Percentiles rank a stretch among this genome's conserved stretches.
Evolutionary conservation across 1,284 basidiomycete species (phyloP).

Genomic region (Apiotrichum laibachii): DNA sequence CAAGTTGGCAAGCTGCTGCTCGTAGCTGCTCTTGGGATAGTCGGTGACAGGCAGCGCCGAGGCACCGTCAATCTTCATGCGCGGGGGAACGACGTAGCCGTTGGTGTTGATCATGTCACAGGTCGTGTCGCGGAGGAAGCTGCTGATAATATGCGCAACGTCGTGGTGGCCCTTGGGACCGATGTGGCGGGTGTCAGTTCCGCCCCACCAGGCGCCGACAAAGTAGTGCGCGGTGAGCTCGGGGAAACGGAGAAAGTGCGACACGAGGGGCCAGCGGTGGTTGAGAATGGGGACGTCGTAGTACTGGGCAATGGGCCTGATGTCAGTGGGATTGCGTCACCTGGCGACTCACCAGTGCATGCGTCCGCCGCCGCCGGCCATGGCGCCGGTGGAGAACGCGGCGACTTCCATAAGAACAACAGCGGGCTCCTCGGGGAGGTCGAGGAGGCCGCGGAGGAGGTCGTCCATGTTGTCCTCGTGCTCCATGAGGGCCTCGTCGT

Average conservation of each 20-base stretch:
- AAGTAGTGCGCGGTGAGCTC: slow-evolving; percentile 46
- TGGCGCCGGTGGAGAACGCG: slow-evolving; percentile 44
- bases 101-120: slow-evolving; percentile 36
- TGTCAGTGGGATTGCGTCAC: neutral
- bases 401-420: slow-evolving; percentile 46
- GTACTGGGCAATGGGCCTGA: slow-evolving; percentile 13
- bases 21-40: neutral
- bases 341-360: slow-evolving; percentile 41
- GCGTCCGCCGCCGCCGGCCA: slow-evolving; percentile 49
- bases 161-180: slow-evolving; percentile 47
- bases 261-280: slow-evolving; percentile 43
- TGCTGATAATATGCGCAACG: slow-evolving; percentile 38
- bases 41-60: neutral
- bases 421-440: slow-evolving; percentile 39
- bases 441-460: slow-evolving; percentile 45
- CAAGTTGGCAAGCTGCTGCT: slow-evolving; percentile 1
- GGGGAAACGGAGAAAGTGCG: slow-evolving; percentile 48
- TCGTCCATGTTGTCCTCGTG: slow-evolving; percentile 51
- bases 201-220: slow-evolving; percentile 43
- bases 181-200: slow-evolving; percentile 47
- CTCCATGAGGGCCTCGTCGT: slow-evolving; percentile 47
- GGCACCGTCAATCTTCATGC: no score
- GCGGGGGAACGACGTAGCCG: slow-evolving; percentile 18
- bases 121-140: slow-evolving; percentile 40
- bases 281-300: slow-evolving; percentile 45